Evolutionary conservation across 2,329 filamentous ascomycete species (phyloP).

Genomic region (Talaromyces amestolkiae): DNA sequence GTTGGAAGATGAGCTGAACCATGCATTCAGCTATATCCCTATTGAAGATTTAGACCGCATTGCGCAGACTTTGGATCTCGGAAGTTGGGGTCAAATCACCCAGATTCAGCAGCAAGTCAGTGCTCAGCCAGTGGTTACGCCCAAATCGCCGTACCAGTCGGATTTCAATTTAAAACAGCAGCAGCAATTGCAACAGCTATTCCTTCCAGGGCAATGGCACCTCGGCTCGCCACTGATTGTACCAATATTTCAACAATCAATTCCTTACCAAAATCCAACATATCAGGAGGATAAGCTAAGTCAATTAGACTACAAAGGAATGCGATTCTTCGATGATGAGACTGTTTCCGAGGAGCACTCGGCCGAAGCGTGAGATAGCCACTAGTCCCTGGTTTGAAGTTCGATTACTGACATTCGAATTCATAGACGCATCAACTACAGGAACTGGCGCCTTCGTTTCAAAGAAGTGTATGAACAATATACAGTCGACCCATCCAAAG

Average conservation of each 20-base stretch:
- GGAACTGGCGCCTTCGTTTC: not conserved
- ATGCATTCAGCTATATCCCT: slow-evolving; percentile 13
- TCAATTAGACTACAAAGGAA: not conserved
- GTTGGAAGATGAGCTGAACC: slow-evolving; percentile 15
- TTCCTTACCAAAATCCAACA: not conserved
- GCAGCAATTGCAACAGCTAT: not conserved
- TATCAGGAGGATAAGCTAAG: not conserved
- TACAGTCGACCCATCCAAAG: not conserved
- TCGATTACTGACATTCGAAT: not conserved
- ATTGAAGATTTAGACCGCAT: slow-evolving; percentile 16
- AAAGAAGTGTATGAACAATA: not conserved
- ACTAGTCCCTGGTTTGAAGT: not conserved
- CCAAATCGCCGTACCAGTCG: not conserved
- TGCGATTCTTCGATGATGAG: slow-evolving; percentile 3
- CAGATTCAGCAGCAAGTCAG: not conserved
- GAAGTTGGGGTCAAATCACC: slow-evolving; percentile 12
- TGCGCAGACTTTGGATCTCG: slow-evolving; percentile 12
- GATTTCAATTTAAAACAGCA: not conserved
- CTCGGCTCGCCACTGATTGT: not conserved
- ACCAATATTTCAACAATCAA: not conserved
- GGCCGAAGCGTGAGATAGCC: not conserved
- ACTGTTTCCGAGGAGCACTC: not conserved
- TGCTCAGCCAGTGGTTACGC: not conserved
- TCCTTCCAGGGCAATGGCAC: not conserved
- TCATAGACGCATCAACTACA: not conserved